Percentiles rank a stretch among this genome's conserved stretches.
phyloP scores from a whole-genome alignment of 345 rosid species.

The Streptanthus diversifolius region DNA sequence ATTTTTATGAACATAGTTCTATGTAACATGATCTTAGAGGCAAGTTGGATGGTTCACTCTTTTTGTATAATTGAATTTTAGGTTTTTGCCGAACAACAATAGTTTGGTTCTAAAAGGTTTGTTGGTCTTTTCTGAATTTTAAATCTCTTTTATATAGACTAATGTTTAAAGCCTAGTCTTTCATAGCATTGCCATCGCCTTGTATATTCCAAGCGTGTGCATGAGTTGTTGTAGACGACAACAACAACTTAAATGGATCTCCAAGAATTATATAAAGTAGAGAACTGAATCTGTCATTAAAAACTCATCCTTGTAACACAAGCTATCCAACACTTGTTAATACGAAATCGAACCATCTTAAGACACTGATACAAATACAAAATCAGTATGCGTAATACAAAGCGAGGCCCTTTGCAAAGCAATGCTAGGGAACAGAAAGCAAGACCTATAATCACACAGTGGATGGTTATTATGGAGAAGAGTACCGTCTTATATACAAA shows the following conservation, averaged over 20 bases:
- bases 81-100: too few species aligned
- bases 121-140: too few species aligned
- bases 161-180: background rate
- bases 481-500: slow-evolving; percentile 1
- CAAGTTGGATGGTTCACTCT: background rate
- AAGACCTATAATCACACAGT: slow-evolving; percentile 10
- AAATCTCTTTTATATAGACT: too few species aligned
- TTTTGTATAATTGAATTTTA: background rate
- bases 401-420: slow-evolving; percentile 11
- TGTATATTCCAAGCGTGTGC: background rate
- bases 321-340: background rate
- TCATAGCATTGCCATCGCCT: background rate
- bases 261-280: background rate
- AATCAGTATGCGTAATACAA: background rate
- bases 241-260: too few species aligned
- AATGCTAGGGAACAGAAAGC: background rate
- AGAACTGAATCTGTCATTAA: background rate
- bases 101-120: too few species aligned
- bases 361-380: background rate
- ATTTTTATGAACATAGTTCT: background rate
- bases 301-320: background rate
- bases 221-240: background rate
- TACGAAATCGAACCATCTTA: background rate
- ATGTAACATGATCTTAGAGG: background rate
- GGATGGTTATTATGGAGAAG: background rate